A percentile compares a stretch with the other conserved stretches of the same genome.
phyloP scores from a whole-genome alignment of 345 rosid species.

The Carallia pectinifolia region DNA sequence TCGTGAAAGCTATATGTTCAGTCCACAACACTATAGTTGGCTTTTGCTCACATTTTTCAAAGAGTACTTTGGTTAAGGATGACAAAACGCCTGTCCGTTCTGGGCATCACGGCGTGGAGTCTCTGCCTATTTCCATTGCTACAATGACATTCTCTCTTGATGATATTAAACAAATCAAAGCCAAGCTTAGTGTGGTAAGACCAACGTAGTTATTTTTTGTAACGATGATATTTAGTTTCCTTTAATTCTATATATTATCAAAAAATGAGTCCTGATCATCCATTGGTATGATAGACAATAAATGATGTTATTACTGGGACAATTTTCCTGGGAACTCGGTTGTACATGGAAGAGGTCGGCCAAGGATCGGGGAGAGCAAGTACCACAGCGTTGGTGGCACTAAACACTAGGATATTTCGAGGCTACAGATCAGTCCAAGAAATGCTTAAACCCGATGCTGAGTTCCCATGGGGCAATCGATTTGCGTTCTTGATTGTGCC shows the following conservation, averaged over 20 bases:
- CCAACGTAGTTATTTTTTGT: neutral
- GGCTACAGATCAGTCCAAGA: conserved; percentile 48
- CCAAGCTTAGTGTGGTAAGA: conserved; percentile 32
- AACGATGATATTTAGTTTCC: no score
- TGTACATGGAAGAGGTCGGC: conserved; percentile 41
- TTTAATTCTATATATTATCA: no score
- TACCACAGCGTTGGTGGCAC: conserved; percentile 41
- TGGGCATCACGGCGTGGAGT: conserved; percentile 27
- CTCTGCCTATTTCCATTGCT: conserved; percentile 23
- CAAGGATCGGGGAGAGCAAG: conserved; percentile 17
- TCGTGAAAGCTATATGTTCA: conserved; percentile 8
- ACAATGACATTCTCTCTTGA: conserved; percentile 37
- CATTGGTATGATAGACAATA: conserved; percentile 34
- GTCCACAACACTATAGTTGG: conserved; percentile 28
- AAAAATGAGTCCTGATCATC: no score
- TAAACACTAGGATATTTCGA: conserved; percentile 40
- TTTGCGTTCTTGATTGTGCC: conserved; percentile 36
- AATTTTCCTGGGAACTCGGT: conserved; percentile 42
- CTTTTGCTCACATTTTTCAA: conserved; percentile 33
- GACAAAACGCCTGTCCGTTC: conserved; percentile 34
- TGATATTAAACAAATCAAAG: conserved; percentile 36
- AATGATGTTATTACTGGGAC: conserved; percentile 49
- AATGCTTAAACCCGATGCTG: conserved; percentile 37
- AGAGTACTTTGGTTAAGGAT: conserved; percentile 37
- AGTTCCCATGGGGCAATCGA: conserved; percentile 46